A percentile compares a stretch with the other conserved stretches of the same genome.
Conservation (phyloP, 768 basidiomycete genomes). For the Mycena chlorophos region DNA sequence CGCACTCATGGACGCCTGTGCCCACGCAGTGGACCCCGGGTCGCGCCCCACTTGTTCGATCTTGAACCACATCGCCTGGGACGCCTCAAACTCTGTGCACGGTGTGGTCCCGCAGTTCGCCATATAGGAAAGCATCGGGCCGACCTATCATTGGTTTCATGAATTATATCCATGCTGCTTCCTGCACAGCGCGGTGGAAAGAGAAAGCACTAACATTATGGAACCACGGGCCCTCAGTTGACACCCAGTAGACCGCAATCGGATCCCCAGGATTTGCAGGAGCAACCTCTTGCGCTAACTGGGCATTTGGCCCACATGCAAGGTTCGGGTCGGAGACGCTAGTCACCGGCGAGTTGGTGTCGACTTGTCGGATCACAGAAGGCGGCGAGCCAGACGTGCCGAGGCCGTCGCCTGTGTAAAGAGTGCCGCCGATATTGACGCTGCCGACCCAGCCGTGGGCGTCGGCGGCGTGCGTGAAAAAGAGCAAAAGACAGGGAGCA, state of each 20-base stretch:
- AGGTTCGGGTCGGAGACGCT: constrained; percentile 44
- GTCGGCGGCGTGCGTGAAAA: constrained; percentile 23
- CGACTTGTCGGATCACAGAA: constrained; percentile 47
- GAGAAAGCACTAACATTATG: background rate
- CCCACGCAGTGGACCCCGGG: constrained; percentile 41
- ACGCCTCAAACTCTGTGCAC: constrained; percentile 61
- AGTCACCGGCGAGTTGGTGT: constrained; percentile 47
- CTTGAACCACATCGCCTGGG: constrained; percentile 73
- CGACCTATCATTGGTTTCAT: constrained; percentile 24
- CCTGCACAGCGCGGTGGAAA: constrained; percentile 36
- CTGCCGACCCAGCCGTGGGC: constrained; percentile 48
- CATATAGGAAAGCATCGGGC: constrained; percentile 77
- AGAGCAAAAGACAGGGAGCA: constrained; percentile 22
- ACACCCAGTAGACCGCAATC: constrained; percentile 44
- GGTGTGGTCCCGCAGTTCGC: constrained; percentile 56
- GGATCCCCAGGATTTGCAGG: constrained; percentile 48
- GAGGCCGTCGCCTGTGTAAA: constrained; percentile 45
- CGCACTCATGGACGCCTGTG: constrained; percentile 55
- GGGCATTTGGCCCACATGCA: constrained; percentile 48
- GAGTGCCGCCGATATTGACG: constrained; percentile 45
- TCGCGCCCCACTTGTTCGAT: constrained; percentile 54
- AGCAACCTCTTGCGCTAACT: constrained; percentile 43
- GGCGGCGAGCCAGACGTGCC: constrained; percentile 38
- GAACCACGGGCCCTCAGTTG: constrained; percentile 24
- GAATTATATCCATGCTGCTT: constrained; percentile 25